Evolutionary conservation across 2,329 filamentous ascomycete species (phyloP).

Genomic region (Ophiostoma tasmaniense): DNA sequence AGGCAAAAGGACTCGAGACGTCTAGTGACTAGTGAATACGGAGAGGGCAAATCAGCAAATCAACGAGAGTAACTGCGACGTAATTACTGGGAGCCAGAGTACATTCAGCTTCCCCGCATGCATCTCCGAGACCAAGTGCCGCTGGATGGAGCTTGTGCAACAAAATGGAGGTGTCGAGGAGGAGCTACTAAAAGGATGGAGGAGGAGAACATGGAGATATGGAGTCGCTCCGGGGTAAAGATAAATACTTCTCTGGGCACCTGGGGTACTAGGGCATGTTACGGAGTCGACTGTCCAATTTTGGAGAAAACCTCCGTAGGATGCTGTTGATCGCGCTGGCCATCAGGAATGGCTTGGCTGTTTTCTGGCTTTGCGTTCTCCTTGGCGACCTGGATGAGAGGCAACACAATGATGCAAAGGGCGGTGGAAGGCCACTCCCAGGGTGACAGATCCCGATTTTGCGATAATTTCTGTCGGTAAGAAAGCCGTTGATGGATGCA

Average conservation of each 20-base stretch:
- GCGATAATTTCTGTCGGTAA: too few relatives aligned
- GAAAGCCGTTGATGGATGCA: not conserved
- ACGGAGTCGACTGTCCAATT: conserved; percentile 4
- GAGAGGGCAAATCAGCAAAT: not conserved
- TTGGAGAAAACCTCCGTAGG: conserved; percentile 2
- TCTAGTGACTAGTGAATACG: not conserved
- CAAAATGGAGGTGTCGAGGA: not conserved
- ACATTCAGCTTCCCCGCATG: conserved; percentile 4
- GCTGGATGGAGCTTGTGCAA: not conserved
- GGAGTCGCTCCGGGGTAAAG: conserved; percentile 4
- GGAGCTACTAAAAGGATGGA: not conserved
- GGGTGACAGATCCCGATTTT: not conserved
- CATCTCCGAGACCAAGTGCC: conserved; percentile 2
- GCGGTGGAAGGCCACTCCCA: not conserved
- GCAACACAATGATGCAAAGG: not conserved
- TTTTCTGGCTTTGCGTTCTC: not conserved
- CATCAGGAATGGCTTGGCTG: not conserved
- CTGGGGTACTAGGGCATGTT: not conserved
- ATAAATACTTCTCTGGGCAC: not conserved
- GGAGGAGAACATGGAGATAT: not conserved
- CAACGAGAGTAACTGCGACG: not conserved
- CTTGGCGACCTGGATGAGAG: not conserved
- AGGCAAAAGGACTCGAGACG: not conserved
- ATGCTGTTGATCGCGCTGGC: not conserved
- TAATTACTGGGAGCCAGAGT: not conserved